Evolutionary conservation across 345 rosid genomes (phyloP).

Genomic region (Ceriops tagal): DNA sequence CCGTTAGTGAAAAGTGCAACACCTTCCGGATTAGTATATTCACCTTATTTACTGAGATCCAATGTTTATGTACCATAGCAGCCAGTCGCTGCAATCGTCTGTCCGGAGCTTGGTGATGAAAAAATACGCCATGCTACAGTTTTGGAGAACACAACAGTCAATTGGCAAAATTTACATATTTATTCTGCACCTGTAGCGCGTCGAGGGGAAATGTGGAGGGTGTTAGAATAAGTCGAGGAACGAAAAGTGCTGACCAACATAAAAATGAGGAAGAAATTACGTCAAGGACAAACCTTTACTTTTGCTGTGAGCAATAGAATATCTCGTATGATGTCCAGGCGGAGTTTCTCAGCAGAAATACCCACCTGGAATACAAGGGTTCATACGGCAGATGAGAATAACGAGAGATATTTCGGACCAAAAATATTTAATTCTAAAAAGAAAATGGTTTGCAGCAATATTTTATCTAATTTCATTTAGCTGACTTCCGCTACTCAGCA

Average conservation of each 20-base stretch:
- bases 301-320: slow-evolving; percentile 16
- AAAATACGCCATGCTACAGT: background rate
- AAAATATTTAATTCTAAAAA: slow-evolving; percentile 12
- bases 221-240: slow-evolving; percentile 15
- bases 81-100: background rate
- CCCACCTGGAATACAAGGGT: slow-evolving; percentile 32
- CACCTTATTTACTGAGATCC: slow-evolving; percentile 20
- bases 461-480: slow-evolving; percentile 6
- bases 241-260: slow-evolving; percentile 1
- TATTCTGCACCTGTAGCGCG: slow-evolving; percentile 6
- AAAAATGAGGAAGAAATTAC: slow-evolving; percentile 4
- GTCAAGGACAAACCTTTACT: slow-evolving; percentile 29
- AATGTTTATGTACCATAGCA: background rate
- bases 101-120: background rate
- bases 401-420: slow-evolving; percentile 13
- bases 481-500: slow-evolving; percentile 8
- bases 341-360: slow-evolving; percentile 13
- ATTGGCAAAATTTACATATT: background rate
- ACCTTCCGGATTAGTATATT: background rate
- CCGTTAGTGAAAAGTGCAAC: no score
- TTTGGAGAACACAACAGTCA: slow-evolving; percentile 4
- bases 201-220: background rate
- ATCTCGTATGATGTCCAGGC: slow-evolving; percentile 21
- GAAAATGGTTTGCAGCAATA: slow-evolving; percentile 16
- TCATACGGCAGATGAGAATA: slow-evolving; percentile 16